Evolutionary conservation across 306 rosid species (phyloP).

Genomic region (Ormosia semicastrata): DNA sequence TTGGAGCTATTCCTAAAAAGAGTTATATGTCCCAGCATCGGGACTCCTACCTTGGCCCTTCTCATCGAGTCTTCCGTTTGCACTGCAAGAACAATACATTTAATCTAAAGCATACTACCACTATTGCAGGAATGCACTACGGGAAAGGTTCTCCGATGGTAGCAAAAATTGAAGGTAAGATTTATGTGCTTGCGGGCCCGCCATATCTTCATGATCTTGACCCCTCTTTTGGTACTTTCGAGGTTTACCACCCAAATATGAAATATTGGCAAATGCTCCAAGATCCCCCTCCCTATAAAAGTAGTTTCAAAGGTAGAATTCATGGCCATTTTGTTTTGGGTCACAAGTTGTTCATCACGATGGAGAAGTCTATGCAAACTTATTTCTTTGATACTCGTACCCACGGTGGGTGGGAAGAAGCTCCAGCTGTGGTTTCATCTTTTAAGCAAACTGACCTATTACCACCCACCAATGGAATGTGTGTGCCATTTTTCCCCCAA

Average conservation of each 20-base stretch:
- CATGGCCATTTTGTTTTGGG: constrained; percentile 1
- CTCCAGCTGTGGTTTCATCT: neutral
- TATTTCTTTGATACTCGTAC: neutral
- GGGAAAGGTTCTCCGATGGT: neutral
- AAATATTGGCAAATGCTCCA: neutral
- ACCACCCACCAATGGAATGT: neutral
- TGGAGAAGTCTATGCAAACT: no score
- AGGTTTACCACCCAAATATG: neutral
- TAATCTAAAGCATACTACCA: neutral
- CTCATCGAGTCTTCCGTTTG: neutral
- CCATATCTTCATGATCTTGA: neutral
- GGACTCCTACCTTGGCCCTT: neutral
- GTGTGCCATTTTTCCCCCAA: neutral
- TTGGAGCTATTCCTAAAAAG: no score
- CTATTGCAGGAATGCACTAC: neutral
- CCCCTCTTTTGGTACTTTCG: neutral
- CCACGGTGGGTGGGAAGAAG: neutral
- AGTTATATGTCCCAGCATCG: no score
- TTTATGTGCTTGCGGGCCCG: neutral
- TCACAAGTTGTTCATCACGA: neutral
- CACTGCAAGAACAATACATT: neutral
- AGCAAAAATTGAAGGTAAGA: neutral
- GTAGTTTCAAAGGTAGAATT: neutral
- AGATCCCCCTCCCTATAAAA: neutral
- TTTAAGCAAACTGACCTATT: neutral